These are phyloP conservation scores for Yarrowia porcina DNA, from an alignment of 805 yeast genomes.

Conservation along the genomic window DNA sequence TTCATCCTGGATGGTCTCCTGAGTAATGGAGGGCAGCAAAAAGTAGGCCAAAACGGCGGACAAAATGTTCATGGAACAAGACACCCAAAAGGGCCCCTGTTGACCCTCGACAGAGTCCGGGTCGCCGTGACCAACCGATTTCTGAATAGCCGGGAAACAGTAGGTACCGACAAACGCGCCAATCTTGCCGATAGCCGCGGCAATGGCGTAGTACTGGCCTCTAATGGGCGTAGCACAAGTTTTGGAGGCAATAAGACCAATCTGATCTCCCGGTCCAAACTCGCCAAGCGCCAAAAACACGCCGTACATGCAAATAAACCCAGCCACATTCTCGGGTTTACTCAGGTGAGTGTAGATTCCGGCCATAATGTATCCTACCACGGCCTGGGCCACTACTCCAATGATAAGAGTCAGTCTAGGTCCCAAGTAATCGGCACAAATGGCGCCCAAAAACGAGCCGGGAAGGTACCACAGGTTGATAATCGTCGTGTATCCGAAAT, in stretches of 20 bases:
- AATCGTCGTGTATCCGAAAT: conserved; percentile 91
- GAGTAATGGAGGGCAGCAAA: conserved; percentile 76
- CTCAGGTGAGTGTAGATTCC: conserved; percentile 56
- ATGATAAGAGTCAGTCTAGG: conserved; percentile 72
- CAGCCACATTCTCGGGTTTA: conserved; percentile 55
- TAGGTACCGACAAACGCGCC: conserved; percentile 93
- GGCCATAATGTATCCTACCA: conserved; percentile 81
- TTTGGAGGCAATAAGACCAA: conserved; percentile 83
- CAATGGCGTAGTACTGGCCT: conserved; percentile 86
- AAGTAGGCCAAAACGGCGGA: conserved; percentile 68
- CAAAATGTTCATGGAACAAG: conserved; percentile 71
- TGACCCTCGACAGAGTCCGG: conserved; percentile 48
- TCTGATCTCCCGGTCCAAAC: conserved; percentile 91
- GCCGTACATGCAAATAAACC: conserved; percentile 83
- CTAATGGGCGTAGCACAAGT: conserved; percentile 82
- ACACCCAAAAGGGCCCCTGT: conserved; percentile 77
- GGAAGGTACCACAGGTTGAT: conserved; percentile 86
- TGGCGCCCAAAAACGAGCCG: conserved; percentile 86
- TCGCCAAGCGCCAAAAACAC: conserved; percentile 85
- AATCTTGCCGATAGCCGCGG: conserved; percentile 87
- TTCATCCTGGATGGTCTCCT: conserved; percentile 74
- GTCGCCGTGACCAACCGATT: conserved; percentile 49
- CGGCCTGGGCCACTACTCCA: conserved; percentile 72
- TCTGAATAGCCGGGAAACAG: conserved; percentile 75
- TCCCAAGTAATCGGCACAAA: conserved; percentile 78